phyloP scores from a whole-genome alignment of 2,329 filamentous ascomycete species.

The Aspergillus sp. region DNA sequence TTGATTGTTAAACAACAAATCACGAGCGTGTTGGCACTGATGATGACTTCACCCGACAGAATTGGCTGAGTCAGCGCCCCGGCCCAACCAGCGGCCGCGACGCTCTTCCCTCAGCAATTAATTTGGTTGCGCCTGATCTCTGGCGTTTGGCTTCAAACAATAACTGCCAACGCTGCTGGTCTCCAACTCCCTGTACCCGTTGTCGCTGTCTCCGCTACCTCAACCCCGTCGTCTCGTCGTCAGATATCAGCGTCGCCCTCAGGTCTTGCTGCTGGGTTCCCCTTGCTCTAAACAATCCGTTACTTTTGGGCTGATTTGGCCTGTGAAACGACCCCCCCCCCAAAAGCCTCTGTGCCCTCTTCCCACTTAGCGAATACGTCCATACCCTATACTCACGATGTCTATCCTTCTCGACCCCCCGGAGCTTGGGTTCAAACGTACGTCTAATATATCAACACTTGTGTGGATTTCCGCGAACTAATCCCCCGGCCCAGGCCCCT shows the following conservation, averaged over 20 bases:
- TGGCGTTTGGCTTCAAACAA: constrained; percentile 4
- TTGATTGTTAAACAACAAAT: neutral
- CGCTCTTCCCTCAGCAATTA: constrained; percentile 13
- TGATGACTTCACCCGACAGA: constrained; percentile 40
- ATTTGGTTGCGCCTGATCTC: constrained; percentile 7
- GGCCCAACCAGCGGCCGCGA: constrained; percentile 17
- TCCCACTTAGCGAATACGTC: constrained; percentile 17
- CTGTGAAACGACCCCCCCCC: constrained; percentile 10
- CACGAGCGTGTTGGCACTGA: neutral
- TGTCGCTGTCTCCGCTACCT: neutral
- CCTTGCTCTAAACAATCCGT: constrained; percentile 1
- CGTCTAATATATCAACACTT: constrained; percentile 22
- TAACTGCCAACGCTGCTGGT: neutral
- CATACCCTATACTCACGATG: constrained; percentile 58
- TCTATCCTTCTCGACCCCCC: constrained; percentile 89
- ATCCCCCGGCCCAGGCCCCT: constrained; percentile 53
- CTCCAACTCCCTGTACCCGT: constrained; percentile 1
- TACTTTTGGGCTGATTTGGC: neutral
- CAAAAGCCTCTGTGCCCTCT: constrained; percentile 9
- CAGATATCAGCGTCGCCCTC: neutral
- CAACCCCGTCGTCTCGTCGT: neutral
- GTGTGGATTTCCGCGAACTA: constrained; percentile 16
- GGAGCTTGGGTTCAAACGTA: constrained; percentile 92
- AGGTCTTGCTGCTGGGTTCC: neutral
- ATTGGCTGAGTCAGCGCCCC: constrained; percentile 26